Base-by-base conservation (phyloP, 2,329 filamentous ascomycete genomes). In the Cladosporium phlei region DNA sequence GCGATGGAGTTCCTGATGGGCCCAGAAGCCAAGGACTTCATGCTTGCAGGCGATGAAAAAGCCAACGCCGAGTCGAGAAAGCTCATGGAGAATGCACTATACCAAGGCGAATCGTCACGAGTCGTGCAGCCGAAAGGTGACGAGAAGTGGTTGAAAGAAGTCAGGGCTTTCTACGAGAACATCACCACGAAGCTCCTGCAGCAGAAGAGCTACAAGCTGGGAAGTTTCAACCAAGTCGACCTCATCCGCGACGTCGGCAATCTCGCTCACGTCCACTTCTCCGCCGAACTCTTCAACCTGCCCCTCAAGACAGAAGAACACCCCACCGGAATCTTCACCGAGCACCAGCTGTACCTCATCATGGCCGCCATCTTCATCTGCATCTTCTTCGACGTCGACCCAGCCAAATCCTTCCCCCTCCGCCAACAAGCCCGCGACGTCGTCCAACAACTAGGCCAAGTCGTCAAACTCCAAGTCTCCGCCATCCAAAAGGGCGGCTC, bases 301-400 rank as follows among this genome's bases (percentile, higher is more conserved):
- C 76, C 78, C 0, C 60, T 80, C 24, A 79, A 79, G 60, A 78
- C 74, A 0, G 67, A 71, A 2, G 66, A 72, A 3, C 69, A 72
- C 14, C 74, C 74, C 1, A 59, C 63, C 40, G 76, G 75, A 12
- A 62, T 78, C 24, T 78, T 77, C 56, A 74, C 71, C 1, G 77
- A 79, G 53, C 61, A 68, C 10, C 72, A 80, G 50, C 63, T 80
- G 11, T 77, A 78, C 53, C 63, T 74, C 46, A 68, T 79, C 54
- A 69, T 79, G 66, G 67, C 73, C 5, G 64, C 70, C 22, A 69
- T 78, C 24, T 78, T 78, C 55, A 69, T 72, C 12, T 69, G 71
- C 43, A 70, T 77, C 52, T 79, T 78, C 65, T 76, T 75, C 56
- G 74, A 79, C 54, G 67, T 71, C 17, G 74, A 79, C 52, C 67